Base-by-base conservation (phyloP, 75 land plant genomes). In the Picea glauca region DNA sequence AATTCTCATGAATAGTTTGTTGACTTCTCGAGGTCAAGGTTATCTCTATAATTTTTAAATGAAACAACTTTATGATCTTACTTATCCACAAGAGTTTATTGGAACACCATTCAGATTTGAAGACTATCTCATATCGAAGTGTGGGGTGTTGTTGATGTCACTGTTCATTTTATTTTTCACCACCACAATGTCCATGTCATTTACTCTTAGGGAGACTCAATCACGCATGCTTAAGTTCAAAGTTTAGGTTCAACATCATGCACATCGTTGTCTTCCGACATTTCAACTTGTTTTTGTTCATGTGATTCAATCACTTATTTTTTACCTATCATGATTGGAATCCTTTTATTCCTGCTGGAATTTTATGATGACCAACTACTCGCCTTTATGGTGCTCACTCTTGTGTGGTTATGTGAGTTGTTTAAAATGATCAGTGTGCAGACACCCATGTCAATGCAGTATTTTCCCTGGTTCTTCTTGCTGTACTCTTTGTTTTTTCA, bases 201-300 rank as follows among this genome's bases (percentile, higher is more conserved):
- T 97, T 80, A 97, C 99, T 60, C 78, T 97, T 58, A 85, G 99
- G 62, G 99, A 97, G 85, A 97, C 99, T 7, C 99, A 94, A 74
- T 89, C 98, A 67, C 99, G 99, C 62, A 97, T 97, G 99, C 98
- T 97, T 14, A 97, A 93, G 75, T 97, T 97, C 76, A 97, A 98
- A 97, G 99, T 97, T 79, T 98, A 97, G 88, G 96, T 97, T 76
- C 98, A 97, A 76, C 98, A 97, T 80, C 99, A 97, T 91, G 99
- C 99, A 58, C 90, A 94, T 3, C 92, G 94, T 89, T 91, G 85
- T 76, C 99, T 97, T 75, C 99, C 99, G 26, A 93, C 98, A n/a
- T 97, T 94, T 61, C 99, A 93, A 67, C 91, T 97, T 83, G 91
- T 94, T 43, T 97, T 94, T 88, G 85, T 93, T 61, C 99, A 97